phyloP scores from a whole-genome alignment of 305 asterid species.

The Solanum hybrid region DNA sequence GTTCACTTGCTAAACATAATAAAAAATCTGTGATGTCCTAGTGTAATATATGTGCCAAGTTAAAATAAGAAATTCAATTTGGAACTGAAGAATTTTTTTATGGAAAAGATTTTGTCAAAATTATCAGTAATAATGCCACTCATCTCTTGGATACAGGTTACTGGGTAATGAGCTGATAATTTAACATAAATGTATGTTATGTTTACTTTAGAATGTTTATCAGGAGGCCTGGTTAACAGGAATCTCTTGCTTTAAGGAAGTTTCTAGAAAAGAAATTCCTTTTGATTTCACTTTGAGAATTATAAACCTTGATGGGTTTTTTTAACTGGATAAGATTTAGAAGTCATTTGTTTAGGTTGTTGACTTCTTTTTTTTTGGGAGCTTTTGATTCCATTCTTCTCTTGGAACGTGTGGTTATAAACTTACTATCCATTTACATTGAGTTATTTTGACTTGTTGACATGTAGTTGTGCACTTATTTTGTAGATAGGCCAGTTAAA shows the following conservation, averaged over 20 bases:
- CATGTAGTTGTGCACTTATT: constrained; percentile 71
- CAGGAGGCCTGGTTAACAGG: neutral
- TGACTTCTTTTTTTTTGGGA: neutral
- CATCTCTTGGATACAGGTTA: neutral
- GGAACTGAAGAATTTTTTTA: neutral
- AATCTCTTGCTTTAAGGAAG: neutral
- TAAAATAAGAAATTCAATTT: neutral
- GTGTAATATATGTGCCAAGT: neutral
- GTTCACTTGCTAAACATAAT: neutral
- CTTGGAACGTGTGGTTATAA: neutral
- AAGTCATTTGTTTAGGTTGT: neutral
- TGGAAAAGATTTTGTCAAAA: neutral
- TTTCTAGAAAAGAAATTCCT: neutral
- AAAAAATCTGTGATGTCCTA: neutral
- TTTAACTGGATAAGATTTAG: neutral
- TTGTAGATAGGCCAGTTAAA: constrained; percentile 61
- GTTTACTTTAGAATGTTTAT: neutral
- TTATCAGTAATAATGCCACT: neutral
- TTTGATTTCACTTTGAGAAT: neutral
- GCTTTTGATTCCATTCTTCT: neutral
- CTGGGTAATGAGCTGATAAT: neutral
- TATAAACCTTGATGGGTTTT: neutral
- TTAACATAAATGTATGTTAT: neutral
- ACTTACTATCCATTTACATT: constrained; percentile 10
- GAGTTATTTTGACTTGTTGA: constrained; percentile 44